These are phyloP conservation scores for Mucor irregularis DNA, from an alignment of 371 early-diverging fungal species.

Conservation along the genomic window DNA sequence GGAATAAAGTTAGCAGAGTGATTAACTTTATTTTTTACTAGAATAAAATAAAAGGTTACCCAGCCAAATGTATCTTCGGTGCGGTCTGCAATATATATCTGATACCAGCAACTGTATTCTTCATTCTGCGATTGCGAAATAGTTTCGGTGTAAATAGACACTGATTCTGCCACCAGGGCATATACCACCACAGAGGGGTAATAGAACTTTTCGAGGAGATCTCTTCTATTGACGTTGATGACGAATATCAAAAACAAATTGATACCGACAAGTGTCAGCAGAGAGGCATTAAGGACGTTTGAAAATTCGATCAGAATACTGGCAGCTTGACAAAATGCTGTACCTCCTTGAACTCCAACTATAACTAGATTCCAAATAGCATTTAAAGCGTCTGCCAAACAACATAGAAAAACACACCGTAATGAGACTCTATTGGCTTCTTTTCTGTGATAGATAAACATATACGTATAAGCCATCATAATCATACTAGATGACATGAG, in stretches of 20 bases:
- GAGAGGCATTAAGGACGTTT: constrained; percentile 13
- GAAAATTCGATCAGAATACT: constrained; percentile 10
- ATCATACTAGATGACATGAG: too few species aligned
- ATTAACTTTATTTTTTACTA: not conserved
- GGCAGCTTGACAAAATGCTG: constrained; percentile 22
- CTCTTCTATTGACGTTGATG: constrained; percentile 2
- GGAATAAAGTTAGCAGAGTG: not conserved
- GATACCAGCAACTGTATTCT: constrained; percentile 7
- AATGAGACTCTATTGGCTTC: too few species aligned
- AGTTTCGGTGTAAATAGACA: constrained; percentile 6
- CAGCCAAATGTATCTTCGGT: constrained; percentile 20
- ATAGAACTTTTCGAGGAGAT: constrained; percentile 1
- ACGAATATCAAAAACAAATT: constrained; percentile 35
- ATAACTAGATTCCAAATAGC: not conserved
- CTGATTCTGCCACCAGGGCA: constrained; percentile 6
- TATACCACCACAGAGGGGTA: constrained; percentile 7
- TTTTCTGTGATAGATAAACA: too few species aligned
- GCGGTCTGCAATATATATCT: not conserved
- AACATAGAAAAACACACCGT: too few species aligned
- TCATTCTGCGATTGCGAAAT: too few species aligned
- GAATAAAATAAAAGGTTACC: not conserved
- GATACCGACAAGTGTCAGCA: constrained; percentile 26
- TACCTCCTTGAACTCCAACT: too few species aligned
- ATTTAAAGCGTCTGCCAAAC: not conserved
- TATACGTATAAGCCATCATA: too few species aligned